Evolutionary conservation across 352 stramenopile genomes (phyloP), one percentile per base, ranked within the genome.

Genomic region (Pythium chondricola): DNA sequence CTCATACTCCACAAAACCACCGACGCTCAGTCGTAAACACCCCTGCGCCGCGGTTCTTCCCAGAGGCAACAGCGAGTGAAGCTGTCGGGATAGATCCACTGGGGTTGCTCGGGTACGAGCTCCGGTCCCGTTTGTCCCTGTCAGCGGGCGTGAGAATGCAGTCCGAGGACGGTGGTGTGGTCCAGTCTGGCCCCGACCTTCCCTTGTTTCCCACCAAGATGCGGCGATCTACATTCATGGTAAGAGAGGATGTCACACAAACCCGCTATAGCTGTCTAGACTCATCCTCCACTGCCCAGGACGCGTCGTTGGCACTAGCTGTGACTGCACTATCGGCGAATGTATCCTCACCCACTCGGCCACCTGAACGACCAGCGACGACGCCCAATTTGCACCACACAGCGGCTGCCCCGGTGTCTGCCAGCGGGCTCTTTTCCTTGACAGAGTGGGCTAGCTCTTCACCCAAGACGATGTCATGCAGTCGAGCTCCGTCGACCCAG

Each of bases 181-280:
- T 52, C 14, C 56, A 65, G 29, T 47, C 14, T 2, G 64, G 64
- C n/a, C 56, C 61, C 0, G 61, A 61, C 27, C 40, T 73, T 22
- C 61, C 61, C 8, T 31, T 61, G 9, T 33, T 70, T 5, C 48
- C 52, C 1, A 58, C 61, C 2, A 46, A 43, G 16, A 73, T 73
- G 64, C 56, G 61, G 2, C 62, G 61, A 31, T 21, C 48, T n/a
- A 73, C 64, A 8, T 70, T 73, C 32, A 46, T 58, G 10, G 64
- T 67, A 39, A 26, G 60, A 57, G 18, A 13, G 20, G 37, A 2
- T 18, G 16, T 9, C n/a, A 20, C 18, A 39, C 8, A 11, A 25
- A 6, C 2, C 17, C 21, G 24, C 40, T 21, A 33, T 35, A 39
- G 3, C 7, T 45, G n/a, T 44, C 14, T 4, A n/a, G n/a, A n/a